Evolutionary conservation across 768 basidiomycete species (phyloP).

Genomic region (Strobilomyces confusus): DNA sequence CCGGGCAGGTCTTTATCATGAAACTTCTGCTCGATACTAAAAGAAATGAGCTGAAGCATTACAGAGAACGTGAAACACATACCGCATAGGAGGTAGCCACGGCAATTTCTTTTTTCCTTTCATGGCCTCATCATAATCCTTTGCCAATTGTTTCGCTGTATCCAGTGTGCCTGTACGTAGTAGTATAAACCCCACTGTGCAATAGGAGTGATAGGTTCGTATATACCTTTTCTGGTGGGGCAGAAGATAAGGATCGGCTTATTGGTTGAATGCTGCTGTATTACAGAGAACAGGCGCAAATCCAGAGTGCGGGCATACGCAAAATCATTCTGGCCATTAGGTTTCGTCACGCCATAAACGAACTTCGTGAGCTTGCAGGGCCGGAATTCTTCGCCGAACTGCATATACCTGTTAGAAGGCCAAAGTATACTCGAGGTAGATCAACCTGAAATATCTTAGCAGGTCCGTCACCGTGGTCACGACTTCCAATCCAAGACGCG

Average conservation of each 20-base stretch:
- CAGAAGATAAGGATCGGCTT: constrained; percentile 90
- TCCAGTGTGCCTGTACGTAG: constrained; percentile 46
- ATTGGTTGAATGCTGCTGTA: constrained; percentile 67
- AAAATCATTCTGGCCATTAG: constrained; percentile 72
- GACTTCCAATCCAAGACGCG: constrained; percentile 76
- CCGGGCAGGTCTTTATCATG: constrained; percentile 61
- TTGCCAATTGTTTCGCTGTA: constrained; percentile 75
- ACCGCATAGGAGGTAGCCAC: constrained; percentile 65
- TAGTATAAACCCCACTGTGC: neutral
- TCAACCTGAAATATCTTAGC: constrained; percentile 72
- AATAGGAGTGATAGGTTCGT: neutral
- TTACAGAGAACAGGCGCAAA: constrained; percentile 62
- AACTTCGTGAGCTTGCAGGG: constrained; percentile 75
- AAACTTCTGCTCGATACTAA: constrained; percentile 55
- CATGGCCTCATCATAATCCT: constrained; percentile 60
- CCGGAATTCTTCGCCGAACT: constrained; percentile 93
- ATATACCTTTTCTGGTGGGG: constrained; percentile 76
- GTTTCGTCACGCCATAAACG: constrained; percentile 67
- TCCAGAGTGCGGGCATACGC: constrained; percentile 69
- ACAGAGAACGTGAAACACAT: neutral
- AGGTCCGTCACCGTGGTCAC: constrained; percentile 29
- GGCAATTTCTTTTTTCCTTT: constrained; percentile 50
- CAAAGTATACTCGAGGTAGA: neutral
- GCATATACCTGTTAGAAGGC: neutral
- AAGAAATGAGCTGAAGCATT: neutral